Evolutionary conservation across 371 early-diverging fungal genomes (phyloP).

Genomic region (Mucor irregularis): DNA sequence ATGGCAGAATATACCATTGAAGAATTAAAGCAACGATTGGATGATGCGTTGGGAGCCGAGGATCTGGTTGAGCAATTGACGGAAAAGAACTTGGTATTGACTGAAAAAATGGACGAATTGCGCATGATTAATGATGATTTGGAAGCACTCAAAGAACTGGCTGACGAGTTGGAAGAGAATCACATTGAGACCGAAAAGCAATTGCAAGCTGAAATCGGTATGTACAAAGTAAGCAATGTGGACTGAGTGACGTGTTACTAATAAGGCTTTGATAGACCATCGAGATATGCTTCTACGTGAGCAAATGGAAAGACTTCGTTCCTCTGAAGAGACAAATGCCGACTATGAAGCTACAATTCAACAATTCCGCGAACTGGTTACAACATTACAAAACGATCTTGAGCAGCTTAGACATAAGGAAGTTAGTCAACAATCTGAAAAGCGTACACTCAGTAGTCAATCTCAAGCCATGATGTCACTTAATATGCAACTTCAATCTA

Average conservation of each 20-base stretch:
- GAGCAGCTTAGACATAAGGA: slow-evolving; percentile 69
- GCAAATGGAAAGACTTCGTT: slow-evolving; percentile 56
- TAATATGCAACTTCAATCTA: slow-evolving; percentile 78
- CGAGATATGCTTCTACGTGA: slow-evolving; percentile 62
- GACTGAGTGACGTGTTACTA: neutral
- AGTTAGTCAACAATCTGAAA: slow-evolving; percentile 56
- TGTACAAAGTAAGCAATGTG: neutral
- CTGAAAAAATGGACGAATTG: slow-evolving; percentile 79
- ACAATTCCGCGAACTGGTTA: slow-evolving; percentile 88
- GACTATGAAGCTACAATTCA: slow-evolving; percentile 85
- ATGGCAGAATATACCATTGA: slow-evolving; percentile 75
- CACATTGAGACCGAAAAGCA: slow-evolving; percentile 87
- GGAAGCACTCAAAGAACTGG: slow-evolving; percentile 87
- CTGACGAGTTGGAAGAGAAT: slow-evolving; percentile 90
- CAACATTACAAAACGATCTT: slow-evolving; percentile 74
- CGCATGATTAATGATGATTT: slow-evolving; percentile 79
- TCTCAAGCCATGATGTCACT: slow-evolving; percentile 85
- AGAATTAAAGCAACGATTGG: slow-evolving; percentile 79
- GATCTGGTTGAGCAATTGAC: slow-evolving; percentile 80
- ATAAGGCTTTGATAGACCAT: neutral
- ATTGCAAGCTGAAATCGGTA: slow-evolving; percentile 77
- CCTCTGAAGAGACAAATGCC: slow-evolving; percentile 76
- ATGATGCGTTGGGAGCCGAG: slow-evolving; percentile 81
- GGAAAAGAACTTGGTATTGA: slow-evolving; percentile 75
- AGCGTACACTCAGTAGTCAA: slow-evolving; percentile 60